Base-by-base conservation (phyloP, 345 rosid genomes). In the Eucalyptus paniculata region DNA sequence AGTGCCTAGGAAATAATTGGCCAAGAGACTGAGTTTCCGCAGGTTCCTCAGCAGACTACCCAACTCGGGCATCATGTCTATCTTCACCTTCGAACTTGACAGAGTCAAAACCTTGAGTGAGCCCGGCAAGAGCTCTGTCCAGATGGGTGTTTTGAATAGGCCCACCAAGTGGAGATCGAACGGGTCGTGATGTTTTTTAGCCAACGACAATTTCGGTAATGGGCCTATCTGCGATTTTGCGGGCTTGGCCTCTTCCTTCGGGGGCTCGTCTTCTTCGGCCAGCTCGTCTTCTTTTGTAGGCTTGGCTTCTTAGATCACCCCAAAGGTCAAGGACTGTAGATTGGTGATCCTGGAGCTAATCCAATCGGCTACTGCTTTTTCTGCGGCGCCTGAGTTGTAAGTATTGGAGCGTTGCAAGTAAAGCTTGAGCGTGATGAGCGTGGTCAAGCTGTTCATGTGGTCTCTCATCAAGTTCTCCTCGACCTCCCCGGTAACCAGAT, bases 401-500 rank as follows among this genome's bases (percentile, higher is more conserved):
- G 1, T 0, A 7, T 4, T 1, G 2, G 19, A 62, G 3, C 0
- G 34, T n/a, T 16, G 77, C 40, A 67, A 16, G 77, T 8, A 67
- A 56, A 88, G 53, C 58, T 50, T 51, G 0, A 88, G 51, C 15
- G 17, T 45, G 45, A 60, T 16, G 2, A 88, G n/a, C 13, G 50
- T 50, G 8, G 32, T 88, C 62, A 50, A n/a, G 11, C 11, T 16
- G 47, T 77, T 2, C 42, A 50, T 49, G 44, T 5, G 3, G 13
- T 0, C n/a, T 17, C 0, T 69, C 32, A 32, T 21, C 6, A 0
- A 7, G 18, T 19, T 40, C 4, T 67, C 86, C 19, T 23, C 15
- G 0, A 88, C 18, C 0, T 24, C 53, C 28, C 32, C 49, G 3
- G 34, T 28, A 12, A 45, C 37, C 80, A 51, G 32, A 17, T 67